Percentiles rank a stretch among this genome's conserved stretches.
Conservation (phyloP, 2,329 filamentous ascomycete genomes). For the Tolypocladium guangdongense region DNA sequence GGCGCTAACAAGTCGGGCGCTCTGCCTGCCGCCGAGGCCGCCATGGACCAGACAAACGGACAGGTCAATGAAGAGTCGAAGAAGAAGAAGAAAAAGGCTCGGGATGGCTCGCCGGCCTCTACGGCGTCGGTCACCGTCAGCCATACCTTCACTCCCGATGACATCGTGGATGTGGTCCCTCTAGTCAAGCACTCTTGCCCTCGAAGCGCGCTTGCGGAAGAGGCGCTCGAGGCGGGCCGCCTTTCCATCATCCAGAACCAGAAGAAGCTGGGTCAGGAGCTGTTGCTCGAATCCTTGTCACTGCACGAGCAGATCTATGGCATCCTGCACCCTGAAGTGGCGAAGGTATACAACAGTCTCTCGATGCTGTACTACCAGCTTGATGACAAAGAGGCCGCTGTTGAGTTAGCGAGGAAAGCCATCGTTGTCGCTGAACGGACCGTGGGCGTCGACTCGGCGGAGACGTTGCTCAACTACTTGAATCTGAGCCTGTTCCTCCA, state of each 20-base stretch:
- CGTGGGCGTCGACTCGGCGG: constrained; percentile 82
- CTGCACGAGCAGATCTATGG: constrained; percentile 98
- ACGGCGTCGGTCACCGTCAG: constrained; percentile 28
- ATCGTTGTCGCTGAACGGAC: constrained; percentile 94
- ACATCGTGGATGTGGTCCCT: constrained; percentile 87
- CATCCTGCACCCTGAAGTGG: constrained; percentile 92
- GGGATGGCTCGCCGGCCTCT: constrained; percentile 41
- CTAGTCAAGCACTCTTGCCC: constrained; percentile 90
- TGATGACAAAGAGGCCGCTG: constrained; percentile 93
- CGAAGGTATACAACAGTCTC: constrained; percentile 85
- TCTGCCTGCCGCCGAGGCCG: constrained; percentile 15
- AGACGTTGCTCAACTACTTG: constrained; percentile 90
- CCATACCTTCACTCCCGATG: constrained; percentile 61
- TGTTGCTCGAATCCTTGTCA: constrained; percentile 89
- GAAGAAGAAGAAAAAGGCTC: constrained; percentile 53
- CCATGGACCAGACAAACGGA: constrained; percentile 25
- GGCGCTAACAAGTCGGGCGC: constrained; percentile 15
- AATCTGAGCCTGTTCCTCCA: constrained; percentile 94
- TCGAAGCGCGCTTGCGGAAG: constrained; percentile 82
- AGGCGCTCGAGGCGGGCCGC: constrained; percentile 88
- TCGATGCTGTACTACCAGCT: constrained; percentile 95
- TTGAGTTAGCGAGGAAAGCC: constrained; percentile 91
- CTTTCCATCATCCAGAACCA: constrained; percentile 95
- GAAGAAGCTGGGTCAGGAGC: constrained; percentile 89
- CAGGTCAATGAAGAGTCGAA: constrained; percentile 34